These are phyloP conservation scores for Leishmania amazonensis DNA, from an alignment of 208 protist genomes.

Conservation along the genomic window DNA sequence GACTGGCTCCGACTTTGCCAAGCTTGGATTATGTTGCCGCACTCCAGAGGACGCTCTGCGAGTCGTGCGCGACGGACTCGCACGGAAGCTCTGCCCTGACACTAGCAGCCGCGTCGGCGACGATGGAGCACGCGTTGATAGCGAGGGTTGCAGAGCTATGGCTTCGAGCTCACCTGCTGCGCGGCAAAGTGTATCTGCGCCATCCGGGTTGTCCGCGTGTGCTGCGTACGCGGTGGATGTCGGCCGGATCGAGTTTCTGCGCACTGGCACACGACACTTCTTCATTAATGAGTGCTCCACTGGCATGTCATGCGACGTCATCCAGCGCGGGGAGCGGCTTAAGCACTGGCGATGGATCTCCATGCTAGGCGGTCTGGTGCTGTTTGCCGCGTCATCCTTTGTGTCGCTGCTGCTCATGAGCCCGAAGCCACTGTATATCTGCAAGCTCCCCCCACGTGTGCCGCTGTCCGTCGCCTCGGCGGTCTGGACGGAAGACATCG, in stretches of 20 bases:
- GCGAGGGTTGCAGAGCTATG: background rate
- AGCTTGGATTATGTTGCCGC: slow-evolving; percentile 56
- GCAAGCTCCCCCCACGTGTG: slow-evolving; percentile 24
- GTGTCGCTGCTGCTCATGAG: slow-evolving; percentile 54
- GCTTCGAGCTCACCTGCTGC: background rate
- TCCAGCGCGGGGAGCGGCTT: slow-evolving; percentile 58
- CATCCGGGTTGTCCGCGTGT: background rate
- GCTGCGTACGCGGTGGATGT: slow-evolving; percentile 60
- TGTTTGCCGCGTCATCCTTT: slow-evolving; percentile 62
- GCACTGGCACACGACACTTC: slow-evolving; percentile 51
- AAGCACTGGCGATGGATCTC: slow-evolving; percentile 42
- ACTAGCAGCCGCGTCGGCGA: background rate
- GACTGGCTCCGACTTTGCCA: slow-evolving; percentile 82
- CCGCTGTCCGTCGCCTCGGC: background rate
- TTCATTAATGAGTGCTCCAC: slow-evolving; percentile 88
- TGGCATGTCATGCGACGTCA: slow-evolving; percentile 83
- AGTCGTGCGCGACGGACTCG: slow-evolving; percentile 27
- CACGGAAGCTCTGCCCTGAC: background rate
- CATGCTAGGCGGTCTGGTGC: slow-evolving; percentile 41
- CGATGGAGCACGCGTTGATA: background rate
- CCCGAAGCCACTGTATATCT: slow-evolving; percentile 50
- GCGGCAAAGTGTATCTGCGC: background rate
- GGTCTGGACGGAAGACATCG: background rate
- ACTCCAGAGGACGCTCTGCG: slow-evolving; percentile 44
- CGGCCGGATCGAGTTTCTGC: slow-evolving; percentile 72